Evolutionary conservation across 345 rosid species (phyloP), one percentile per base, ranked within the genome.

Genomic region (Corchorus olitorius): DNA sequence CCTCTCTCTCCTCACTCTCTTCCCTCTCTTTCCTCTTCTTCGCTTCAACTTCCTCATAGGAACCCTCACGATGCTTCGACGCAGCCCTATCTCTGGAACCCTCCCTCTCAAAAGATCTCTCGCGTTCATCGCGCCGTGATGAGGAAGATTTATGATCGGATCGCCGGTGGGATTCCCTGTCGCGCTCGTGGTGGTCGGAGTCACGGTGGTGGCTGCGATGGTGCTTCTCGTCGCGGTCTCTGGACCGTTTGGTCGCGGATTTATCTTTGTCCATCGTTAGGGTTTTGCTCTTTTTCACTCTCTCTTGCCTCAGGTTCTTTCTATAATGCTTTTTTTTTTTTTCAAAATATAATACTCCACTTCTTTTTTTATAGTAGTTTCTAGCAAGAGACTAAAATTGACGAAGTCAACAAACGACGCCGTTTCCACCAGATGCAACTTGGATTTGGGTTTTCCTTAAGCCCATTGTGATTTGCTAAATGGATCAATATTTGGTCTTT

Each of bases 261-360:
- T 83, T 88, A 43, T 85, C 90, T 75, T 78, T 86, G 55, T 87
- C 91, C 93, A 92, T 92, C 78, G 50, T 73, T 66, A 12, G 64
- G 4, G 39, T 33, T 50, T 53, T 37, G 13, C 62, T 58, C 16
- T 8, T 7, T 1, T 41, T 7, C 35, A 20, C 46, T 53, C 72
- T 3, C 33, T 27, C 16, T 10, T 1, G 48, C 15, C 35, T 59
- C 9, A 1, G 64, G 16, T 12, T 59, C 64, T 6, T 39, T 39
- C 43, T 39, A 39, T 39, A 39, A 27, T 27, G 1, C 27, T 27
- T 27, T 27, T 27, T 27, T 27, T 27, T 27, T 27, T 27, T 27
- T 27, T 27, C 27, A 27, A 27, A 27, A 27, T 27, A 27, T 27
- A 27, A 27, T 27, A 27, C 27, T 27, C 27, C 1, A 27, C 27